Base-by-base conservation (phyloP, 306 rosid species). In the Quercus cerris region DNA sequence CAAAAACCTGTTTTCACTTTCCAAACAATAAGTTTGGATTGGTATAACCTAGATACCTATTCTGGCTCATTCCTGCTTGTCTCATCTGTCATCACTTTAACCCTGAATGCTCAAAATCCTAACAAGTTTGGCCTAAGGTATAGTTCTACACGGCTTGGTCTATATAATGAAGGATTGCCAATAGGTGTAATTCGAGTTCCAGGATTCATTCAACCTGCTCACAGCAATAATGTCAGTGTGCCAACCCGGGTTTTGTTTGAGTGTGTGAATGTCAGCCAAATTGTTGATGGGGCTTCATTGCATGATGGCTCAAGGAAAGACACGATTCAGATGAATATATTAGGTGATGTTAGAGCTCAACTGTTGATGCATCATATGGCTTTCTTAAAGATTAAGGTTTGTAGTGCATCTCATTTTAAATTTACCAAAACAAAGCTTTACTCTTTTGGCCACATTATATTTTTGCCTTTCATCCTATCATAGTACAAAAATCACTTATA, bases 121-220 rank as follows among this genome's bases (percentile, higher is more conserved):
- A 88, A 84, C 80, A 82, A 82, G 81, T 38, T 88, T 69, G 92
- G 86, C 58, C 64, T 86, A 67, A 64, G 88, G 67, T 86, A 80
- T 67, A 78, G 84, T 55, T 62, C 87, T 73, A 59, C 85, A 28
- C 81, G 81, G 33, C 84, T 89, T 63, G 77, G 55, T 9, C 77
- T 86, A 12, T 79, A 76, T 56, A 25, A 78, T 35, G 81, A 81
- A 59, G 87, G 81, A 27, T 25, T 85, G 66, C 73, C 70, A 12
- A 58, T 89, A 5, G 90, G 90, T 51, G 81, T 76, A 4, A 85
- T 85, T 55, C 80, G 81, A 55, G 73, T 87, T 70, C 90, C 87
- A 4, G 78, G 89, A 19, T 87, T 89, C 64, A 79, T 85, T 76
- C 92, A 87, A 78, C 86, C 86, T 81, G 80, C 89, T 74, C 90